Evolutionary conservation across 2,329 filamentous ascomycete species (phyloP), one percentile per base, ranked within the genome.

Genomic region (Venturia oleaginea): DNA sequence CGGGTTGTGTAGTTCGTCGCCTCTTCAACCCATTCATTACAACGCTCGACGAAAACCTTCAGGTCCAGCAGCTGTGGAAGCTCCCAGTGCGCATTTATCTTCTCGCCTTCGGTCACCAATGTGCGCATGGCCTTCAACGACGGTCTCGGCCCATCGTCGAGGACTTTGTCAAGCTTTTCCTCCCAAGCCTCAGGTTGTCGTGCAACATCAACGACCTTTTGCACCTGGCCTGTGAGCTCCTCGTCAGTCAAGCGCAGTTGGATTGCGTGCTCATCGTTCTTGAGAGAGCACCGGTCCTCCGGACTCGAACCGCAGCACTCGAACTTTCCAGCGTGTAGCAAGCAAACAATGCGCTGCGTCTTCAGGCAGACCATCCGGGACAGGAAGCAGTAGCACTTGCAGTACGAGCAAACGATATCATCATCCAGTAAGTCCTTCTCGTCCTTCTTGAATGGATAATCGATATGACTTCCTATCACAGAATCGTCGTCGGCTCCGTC

Each of bases 21-120:
- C 78, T 97, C 93, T 71, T 97, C 94, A 67, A 97, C 91, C 90
- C 95, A 97, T 73, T 96, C 92, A 76, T 96, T 95, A 80, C 94
- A 97, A 71, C 91, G 88, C 70, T 96, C 92, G 74, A 99, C 94
- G 78, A 96, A 99, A 69, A 88, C 85, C 76, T 87, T 89, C 70
- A 99, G 83, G 70, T 90, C 85, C 70, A 89, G 84, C 67, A 99
- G 83, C 67, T 91, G 92, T 68, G 87, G 86, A 67, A 99, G 83
- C 65, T 91, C 88, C 80, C 90, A 95, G 65, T 93, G 92, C 17
- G 27, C 30, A 32, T 63, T 66, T 72, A 99, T 97, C 76, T 91
- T 92, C 78, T 99, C 94, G 75, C 94, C 94, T 81, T 99, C 94
- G 73, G 88, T 88, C 66, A 97, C 82, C 64, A 99, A 82, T 60